Percentiles rank a stretch among this genome's conserved stretches.
Evolutionary conservation across 805 yeast species (phyloP).

Genomic region (Teunomyces aglyptinius): DNA sequence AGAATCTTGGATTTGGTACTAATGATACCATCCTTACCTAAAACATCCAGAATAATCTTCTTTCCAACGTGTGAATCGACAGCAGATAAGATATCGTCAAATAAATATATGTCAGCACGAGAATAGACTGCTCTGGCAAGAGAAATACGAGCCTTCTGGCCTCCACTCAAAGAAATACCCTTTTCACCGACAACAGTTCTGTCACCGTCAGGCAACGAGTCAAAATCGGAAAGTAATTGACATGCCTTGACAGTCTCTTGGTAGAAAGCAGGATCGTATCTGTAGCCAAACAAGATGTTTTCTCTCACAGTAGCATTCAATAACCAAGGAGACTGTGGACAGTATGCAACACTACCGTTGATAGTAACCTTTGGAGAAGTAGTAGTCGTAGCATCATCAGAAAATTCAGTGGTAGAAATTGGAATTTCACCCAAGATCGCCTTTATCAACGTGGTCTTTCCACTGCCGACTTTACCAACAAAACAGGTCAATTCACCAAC

Average conservation of each 20-base stretch:
- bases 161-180: slow-evolving; percentile 43
- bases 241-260: slow-evolving; percentile 35
- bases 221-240: slow-evolving; percentile 34
- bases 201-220: slow-evolving; percentile 39
- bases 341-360: slow-evolving; percentile 37
- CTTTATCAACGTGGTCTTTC: slow-evolving; percentile 37
- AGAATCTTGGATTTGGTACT: slow-evolving; percentile 34
- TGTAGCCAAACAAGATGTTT: slow-evolving; percentile 38
- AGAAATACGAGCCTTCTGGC: slow-evolving; percentile 42
- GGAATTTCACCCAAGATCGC: slow-evolving; percentile 35
- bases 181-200: slow-evolving; percentile 44
- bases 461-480: slow-evolving; percentile 43
- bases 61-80: slow-evolving; percentile 45
- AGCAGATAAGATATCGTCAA: slow-evolving; percentile 43
- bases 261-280: slow-evolving; percentile 30
- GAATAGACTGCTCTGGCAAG: slow-evolving; percentile 43
- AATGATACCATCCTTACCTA: slow-evolving; percentile 31
- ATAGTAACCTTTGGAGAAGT: slow-evolving; percentile 15
- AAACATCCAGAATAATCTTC: slow-evolving; percentile 29
- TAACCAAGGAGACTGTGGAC: slow-evolving; percentile 43
- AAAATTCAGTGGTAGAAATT: slow-evolving; percentile 4
- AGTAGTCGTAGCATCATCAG: slow-evolving; percentile 5
- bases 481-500: slow-evolving; percentile 38
- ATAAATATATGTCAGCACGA: slow-evolving; percentile 37
- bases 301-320: slow-evolving; percentile 40